phyloP scores from a whole-genome alignment of 164 flowering plant species.

The Vitis rupestris region DNA sequence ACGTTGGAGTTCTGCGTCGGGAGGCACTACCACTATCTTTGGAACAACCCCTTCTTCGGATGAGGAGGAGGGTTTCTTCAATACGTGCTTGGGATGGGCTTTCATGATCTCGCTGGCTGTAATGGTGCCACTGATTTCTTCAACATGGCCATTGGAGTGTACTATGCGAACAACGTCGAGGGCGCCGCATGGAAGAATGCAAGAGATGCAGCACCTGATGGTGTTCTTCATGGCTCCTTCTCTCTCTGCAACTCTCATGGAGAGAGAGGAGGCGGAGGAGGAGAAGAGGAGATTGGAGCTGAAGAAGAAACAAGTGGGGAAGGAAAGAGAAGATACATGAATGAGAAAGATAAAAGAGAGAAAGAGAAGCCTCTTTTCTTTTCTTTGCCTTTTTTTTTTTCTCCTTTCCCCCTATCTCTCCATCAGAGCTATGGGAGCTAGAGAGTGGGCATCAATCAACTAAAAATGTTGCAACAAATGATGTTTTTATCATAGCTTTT shows the following conservation, averaged over 20 bases:
- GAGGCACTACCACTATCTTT: constrained; percentile 64
- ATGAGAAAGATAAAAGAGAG: constrained; percentile 3
- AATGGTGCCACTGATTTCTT: constrained; percentile 67
- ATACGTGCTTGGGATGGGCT: constrained; percentile 79
- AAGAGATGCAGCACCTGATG: constrained; percentile 82
- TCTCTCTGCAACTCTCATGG: constrained; percentile 14
- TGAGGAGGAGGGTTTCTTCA: constrained; percentile 61
- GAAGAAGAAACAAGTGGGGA: constrained; percentile 6
- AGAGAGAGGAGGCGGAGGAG: not conserved
- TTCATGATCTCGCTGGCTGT: constrained; percentile 74
- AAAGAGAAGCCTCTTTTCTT: constrained; percentile 10
- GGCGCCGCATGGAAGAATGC: constrained; percentile 93
- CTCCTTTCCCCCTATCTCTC: constrained; percentile 2
- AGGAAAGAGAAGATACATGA: constrained; percentile 5
- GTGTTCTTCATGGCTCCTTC: constrained; percentile 55
- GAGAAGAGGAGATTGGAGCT: no score
- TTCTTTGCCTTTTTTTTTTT: no score
- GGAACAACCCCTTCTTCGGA: constrained; percentile 42
- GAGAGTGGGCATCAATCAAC: constrained; percentile 22
- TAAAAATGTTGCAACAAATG: constrained; percentile 21
- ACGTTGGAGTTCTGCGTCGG: constrained; percentile 78
- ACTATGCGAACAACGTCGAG: constrained; percentile 84
- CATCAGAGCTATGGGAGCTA: not conserved
- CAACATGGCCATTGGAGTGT: constrained; percentile 75
- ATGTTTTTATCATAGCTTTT: constrained; percentile 21